phyloP scores from a whole-genome alignment of 768 basidiomycete species.

The Panaeolus cyanescens region DNA sequence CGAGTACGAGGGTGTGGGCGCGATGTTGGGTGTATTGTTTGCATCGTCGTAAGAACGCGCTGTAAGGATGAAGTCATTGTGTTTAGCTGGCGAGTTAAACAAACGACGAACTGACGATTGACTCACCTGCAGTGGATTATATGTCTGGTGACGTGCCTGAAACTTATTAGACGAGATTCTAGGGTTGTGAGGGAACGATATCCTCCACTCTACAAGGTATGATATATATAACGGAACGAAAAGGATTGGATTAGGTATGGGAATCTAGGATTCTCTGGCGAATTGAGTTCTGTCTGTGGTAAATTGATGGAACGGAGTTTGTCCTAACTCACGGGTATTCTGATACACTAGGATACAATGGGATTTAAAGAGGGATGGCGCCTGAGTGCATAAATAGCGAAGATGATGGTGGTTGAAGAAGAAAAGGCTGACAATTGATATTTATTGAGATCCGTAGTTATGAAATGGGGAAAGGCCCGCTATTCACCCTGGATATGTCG shows the following conservation, averaged over 20 bases:
- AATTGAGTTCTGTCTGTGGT: not conserved
- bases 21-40: not conserved
- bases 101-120: not conserved
- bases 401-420: not conserved
- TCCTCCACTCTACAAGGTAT: not conserved
- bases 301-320: constrained; percentile 1
- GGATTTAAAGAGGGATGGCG: not conserved
- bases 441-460: constrained; percentile 2
- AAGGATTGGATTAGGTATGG: not conserved
- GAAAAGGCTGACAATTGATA: not conserved
- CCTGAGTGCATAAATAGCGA: not conserved
- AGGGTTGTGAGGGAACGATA: not conserved
- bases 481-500: not conserved
- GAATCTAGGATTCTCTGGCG: not conserved
- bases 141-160: not conserved
- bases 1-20: constrained; percentile 20
- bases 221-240: not conserved
- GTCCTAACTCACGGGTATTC: not conserved
- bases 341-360: not conserved
- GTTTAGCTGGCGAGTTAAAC: not conserved
- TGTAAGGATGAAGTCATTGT: not conserved
- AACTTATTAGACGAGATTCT: not conserved
- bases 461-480: not conserved
- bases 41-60: not conserved
- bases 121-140: not conserved